Evolutionary conservation across 1,284 basidiomycete species (phyloP).

Genomic region (Meripilus lineatus): DNA sequence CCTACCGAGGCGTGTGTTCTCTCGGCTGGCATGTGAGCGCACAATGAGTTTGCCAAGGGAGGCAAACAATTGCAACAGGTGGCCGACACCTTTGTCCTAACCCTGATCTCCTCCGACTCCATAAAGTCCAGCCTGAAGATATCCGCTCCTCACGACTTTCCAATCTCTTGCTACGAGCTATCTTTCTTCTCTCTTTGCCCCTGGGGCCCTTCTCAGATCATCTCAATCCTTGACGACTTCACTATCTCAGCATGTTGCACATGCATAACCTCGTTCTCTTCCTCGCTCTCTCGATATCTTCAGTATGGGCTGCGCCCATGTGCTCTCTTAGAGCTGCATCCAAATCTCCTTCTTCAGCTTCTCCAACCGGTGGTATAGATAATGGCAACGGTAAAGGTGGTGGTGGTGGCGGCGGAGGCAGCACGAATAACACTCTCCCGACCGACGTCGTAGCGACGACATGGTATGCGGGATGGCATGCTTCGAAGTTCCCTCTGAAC

Average conservation of each 20-base stretch:
- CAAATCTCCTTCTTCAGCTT: constrained; percentile 6
- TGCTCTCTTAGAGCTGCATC: constrained; percentile 18
- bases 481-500: constrained; percentile 33
- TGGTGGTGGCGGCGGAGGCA: neutral
- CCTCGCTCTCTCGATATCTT: constrained; percentile 16
- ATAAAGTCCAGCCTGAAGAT: too few relatives aligned
- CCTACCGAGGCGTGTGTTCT: too few relatives aligned
- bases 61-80: too few relatives aligned
- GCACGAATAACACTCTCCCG: constrained; percentile 5
- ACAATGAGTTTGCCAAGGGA: too few relatives aligned
- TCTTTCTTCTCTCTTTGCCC: neutral
- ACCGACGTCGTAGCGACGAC: constrained; percentile 38
- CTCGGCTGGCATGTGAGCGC: too few relatives aligned
- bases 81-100: too few relatives aligned
- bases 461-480: constrained; percentile 59
- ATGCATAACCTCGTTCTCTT: constrained; percentile 18
- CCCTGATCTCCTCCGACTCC: too few relatives aligned
- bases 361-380: constrained; percentile 8
- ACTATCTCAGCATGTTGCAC: constrained; percentile 20
- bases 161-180: neutral
- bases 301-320: constrained; percentile 29
- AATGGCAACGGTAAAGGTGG: constrained; percentile 1
- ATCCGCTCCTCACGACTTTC: neutral
- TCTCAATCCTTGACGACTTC: neutral
- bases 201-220: neutral